Conservation (phyloP, 2,329 filamentous ascomycete species). For the Exserohilum rostratum region DNA sequence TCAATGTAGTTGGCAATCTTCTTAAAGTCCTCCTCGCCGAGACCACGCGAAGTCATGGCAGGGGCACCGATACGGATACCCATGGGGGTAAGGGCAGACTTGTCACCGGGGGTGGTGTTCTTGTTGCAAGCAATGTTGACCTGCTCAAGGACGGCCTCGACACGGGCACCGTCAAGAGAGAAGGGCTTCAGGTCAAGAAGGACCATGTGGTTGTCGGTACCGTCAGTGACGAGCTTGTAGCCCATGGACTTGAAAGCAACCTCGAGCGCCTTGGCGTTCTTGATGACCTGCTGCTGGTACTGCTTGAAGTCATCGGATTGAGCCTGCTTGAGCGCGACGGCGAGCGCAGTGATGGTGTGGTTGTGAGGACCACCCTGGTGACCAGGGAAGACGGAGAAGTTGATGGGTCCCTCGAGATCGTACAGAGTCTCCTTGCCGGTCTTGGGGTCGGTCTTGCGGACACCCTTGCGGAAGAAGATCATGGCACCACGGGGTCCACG, state of each 20-base stretch:
- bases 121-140: conserved; percentile 99
- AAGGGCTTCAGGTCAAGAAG: conserved; percentile 90
- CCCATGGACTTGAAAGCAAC: conserved; percentile 68
- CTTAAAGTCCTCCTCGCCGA: conserved; percentile 83
- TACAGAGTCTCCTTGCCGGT: conserved; percentile 85
- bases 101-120: conserved; percentile 96
- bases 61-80: conserved; percentile 94
- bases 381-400: conserved; percentile 98
- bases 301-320: conserved; percentile 86
- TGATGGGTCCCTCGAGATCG: conserved; percentile 93
- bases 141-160: conserved; percentile 94
- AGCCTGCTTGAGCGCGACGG: conserved; percentile 94
- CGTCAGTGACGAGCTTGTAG: conserved; percentile 93
- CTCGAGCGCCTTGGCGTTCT: conserved; percentile 92
- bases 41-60: conserved; percentile 97
- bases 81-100: conserved; percentile 89
- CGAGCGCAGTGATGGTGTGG: conserved; percentile 97
- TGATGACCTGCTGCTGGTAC: conserved; percentile 90
- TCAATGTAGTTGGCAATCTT: conserved; percentile 86
- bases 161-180: conserved; percentile 87
- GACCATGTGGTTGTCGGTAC: conserved; percentile 98
- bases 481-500: conserved; percentile 93
- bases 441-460: conserved; percentile 81
- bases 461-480: conserved; percentile 97
- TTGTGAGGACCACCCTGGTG: conserved; percentile 99